These are phyloP conservation scores for Mortierella sp. DNA, from an alignment of 371 early-diverging fungal genomes.

Conservation along the genomic window DNA sequence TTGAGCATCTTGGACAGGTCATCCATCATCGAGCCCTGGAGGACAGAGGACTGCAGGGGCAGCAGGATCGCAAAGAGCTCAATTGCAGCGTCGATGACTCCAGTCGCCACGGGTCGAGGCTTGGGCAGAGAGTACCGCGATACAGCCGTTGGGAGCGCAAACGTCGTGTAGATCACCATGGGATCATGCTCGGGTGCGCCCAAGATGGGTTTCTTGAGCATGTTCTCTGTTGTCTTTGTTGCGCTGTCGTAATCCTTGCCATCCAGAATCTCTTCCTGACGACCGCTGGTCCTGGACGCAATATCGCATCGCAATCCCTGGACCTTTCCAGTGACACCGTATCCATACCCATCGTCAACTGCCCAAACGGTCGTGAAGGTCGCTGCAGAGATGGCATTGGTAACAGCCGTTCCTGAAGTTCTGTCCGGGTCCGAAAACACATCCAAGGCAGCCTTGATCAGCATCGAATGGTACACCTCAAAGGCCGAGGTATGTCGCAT, in stretches of 20 bases:
- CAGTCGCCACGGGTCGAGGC: slow-evolving; percentile 59
- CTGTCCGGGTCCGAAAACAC: slow-evolving; percentile 73
- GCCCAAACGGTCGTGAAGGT: slow-evolving; percentile 72
- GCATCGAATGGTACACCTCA: slow-evolving; percentile 62
- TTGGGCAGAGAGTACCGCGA: slow-evolving; percentile 54
- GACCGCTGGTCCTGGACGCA: slow-evolving; percentile 58
- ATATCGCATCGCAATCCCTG: slow-evolving; percentile 68
- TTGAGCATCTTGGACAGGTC: slow-evolving; percentile 78
- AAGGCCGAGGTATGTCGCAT: slow-evolving; percentile 77
- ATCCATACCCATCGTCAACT: slow-evolving; percentile 71
- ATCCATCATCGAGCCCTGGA: slow-evolving; percentile 86
- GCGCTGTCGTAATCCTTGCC: slow-evolving; percentile 70
- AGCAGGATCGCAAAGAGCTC: slow-evolving; percentile 84
- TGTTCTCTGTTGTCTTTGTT: slow-evolving; percentile 57
- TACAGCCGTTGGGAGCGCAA: slow-evolving; percentile 44
- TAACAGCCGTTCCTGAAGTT: slow-evolving; percentile 65
- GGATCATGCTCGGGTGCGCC: slow-evolving; percentile 75
- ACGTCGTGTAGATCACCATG: slow-evolving; percentile 66
- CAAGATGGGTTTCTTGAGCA: slow-evolving; percentile 71
- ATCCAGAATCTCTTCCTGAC: slow-evolving; percentile 67
- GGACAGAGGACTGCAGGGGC: slow-evolving; percentile 68
- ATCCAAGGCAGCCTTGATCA: slow-evolving; percentile 50
- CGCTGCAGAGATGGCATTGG: slow-evolving; percentile 64
- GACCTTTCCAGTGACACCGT: slow-evolving; percentile 73
- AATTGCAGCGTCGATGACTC: slow-evolving; percentile 72